Evolutionary conservation across 306 rosid species (phyloP).

Genomic region (Corylus americana): DNA sequence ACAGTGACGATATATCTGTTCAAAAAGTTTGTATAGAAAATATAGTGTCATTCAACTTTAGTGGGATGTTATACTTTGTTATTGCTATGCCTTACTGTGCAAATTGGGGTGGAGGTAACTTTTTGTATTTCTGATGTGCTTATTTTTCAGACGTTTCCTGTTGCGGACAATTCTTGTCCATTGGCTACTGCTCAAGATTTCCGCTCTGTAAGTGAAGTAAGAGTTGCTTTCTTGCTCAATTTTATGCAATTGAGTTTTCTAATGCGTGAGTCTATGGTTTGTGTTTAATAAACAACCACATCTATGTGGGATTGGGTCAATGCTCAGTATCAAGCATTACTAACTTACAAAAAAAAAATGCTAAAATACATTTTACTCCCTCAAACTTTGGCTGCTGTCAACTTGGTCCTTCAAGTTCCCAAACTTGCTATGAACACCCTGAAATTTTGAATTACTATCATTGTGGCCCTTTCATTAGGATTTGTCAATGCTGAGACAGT

Average conservation of each 20-base stretch:
- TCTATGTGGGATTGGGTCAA: constrained; percentile 6
- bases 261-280: constrained; percentile 20
- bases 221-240: constrained; percentile 16
- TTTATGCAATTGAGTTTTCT: constrained; percentile 10
- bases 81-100: constrained; percentile 19
- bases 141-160: constrained; percentile 67
- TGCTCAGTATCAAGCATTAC: neutral
- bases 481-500: neutral
- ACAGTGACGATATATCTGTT: constrained; percentile 4
- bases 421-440: neutral
- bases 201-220: constrained; percentile 65
- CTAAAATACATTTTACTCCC: neutral
- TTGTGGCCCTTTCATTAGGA: too few relatives aligned
- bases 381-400: neutral
- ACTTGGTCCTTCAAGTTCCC: neutral
- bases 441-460: neutral
- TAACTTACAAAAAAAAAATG: neutral
- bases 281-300: constrained; percentile 7
- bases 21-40: constrained; percentile 2
- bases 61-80: constrained; percentile 23
- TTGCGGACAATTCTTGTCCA: constrained; percentile 63
- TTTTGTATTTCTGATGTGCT: constrained; percentile 22
- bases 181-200: constrained; percentile 69
- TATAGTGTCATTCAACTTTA: constrained; percentile 5
- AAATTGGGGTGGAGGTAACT: constrained; percentile 7